Percentiles rank a stretch among this genome's conserved stretches.
Conservation (phyloP, 1,284 basidiomycete genomes). For the Fomitiporia mediterranea region DNA sequence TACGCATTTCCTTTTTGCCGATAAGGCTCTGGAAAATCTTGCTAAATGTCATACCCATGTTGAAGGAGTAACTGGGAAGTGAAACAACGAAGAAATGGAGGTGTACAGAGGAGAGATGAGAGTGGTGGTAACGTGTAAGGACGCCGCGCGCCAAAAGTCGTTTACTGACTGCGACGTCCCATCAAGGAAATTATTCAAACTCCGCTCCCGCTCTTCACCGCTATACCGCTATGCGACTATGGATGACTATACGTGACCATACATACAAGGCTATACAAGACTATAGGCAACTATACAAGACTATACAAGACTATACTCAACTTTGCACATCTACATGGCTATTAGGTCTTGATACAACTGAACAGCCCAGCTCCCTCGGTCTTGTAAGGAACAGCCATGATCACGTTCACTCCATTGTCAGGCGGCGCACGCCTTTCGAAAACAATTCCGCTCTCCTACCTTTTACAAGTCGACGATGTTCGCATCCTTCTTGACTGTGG, state of each 20-base stretch:
- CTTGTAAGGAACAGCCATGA: too few species aligned
- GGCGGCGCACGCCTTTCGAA: slow-evolving; percentile 70
- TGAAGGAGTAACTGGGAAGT: slow-evolving; percentile 18
- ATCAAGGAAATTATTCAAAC: slow-evolving; percentile 16
- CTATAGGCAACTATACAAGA: too few species aligned
- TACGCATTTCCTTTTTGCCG: slow-evolving; percentile 99
- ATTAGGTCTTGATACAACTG: too few species aligned
- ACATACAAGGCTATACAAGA: too few species aligned
- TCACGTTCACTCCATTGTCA: slow-evolving; percentile 88
- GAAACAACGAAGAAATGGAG: slow-evolving; percentile 12
- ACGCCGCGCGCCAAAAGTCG: slow-evolving; percentile 6
- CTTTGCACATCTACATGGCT: too few species aligned
- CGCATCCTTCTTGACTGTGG: slow-evolving; percentile 94
- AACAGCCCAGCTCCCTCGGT: too few species aligned
- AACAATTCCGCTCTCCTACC: slow-evolving; percentile 70
- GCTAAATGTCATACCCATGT: slow-evolving; percentile 87
- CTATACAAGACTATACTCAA: too few species aligned
- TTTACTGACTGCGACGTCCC: slow-evolving; percentile 1
- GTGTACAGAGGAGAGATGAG: slow-evolving; percentile 2
- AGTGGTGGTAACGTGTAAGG: slow-evolving; percentile 18
- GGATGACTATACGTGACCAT: too few species aligned
- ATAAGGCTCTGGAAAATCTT: slow-evolving; percentile 83
- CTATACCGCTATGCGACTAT: background rate
- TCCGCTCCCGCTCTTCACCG: slow-evolving; percentile 11
- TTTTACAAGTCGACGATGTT: slow-evolving; percentile 93